Evolutionary conservation across 169 alveolate genomes (phyloP).

Genomic region (Amoebophrya sp.): DNA sequence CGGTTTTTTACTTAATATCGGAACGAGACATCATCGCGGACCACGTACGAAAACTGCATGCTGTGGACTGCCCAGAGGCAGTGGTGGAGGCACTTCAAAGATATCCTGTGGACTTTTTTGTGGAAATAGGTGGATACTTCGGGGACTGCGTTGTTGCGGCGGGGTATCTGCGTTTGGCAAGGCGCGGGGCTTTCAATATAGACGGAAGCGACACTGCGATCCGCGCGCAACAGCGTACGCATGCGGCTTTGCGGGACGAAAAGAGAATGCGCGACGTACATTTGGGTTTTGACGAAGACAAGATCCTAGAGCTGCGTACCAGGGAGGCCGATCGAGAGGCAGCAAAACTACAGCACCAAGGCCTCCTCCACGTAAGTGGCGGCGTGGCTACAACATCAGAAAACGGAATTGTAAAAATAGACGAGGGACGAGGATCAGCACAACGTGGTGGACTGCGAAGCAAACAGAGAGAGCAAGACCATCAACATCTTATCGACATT

Average conservation of each 20-base stretch:
- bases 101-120: background rate
- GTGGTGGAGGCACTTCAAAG: background rate
- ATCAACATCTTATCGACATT: no score
- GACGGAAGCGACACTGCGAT: background rate
- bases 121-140: background rate
- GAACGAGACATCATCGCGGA: background rate
- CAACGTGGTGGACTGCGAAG: no score
- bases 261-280: background rate
- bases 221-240: background rate
- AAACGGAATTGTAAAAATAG: no score
- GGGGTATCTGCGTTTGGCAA: background rate
- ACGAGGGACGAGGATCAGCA: no score
- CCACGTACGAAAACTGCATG: background rate
- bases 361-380: no score
- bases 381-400: no score
- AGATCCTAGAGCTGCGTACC: no score
- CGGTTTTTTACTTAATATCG: background rate
- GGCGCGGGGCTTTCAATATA: background rate
- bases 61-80: background rate
- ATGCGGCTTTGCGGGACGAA: background rate
- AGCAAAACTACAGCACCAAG: no score
- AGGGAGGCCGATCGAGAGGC: no score
- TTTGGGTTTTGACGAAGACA: no score
- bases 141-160: background rate
- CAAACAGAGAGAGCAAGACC: no score